phyloP scores from a whole-genome alignment of 805 yeast species.

The Zygosaccharomyces kombuchaensis region DNA sequence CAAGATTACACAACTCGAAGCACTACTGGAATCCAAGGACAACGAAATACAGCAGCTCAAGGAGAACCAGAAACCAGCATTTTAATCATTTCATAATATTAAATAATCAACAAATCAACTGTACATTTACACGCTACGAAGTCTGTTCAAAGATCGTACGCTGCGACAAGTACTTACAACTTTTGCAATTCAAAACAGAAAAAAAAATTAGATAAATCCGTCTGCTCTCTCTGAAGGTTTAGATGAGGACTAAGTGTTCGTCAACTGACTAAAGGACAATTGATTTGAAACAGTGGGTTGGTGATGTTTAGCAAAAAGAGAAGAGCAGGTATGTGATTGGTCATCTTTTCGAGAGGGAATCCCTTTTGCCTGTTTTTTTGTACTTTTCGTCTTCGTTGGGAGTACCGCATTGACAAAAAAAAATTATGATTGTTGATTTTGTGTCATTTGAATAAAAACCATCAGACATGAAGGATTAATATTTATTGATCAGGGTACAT shows the following conservation, averaged over 20 bases:
- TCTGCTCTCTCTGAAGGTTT: neutral
- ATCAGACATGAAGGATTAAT: neutral
- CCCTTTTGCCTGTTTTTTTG: neutral
- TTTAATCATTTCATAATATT: constrained; percentile 30
- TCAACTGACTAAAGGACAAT: constrained; percentile 36
- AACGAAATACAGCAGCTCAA: constrained; percentile 43
- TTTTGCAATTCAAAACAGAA: neutral
- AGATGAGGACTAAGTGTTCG: too few species aligned
- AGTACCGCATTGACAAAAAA: neutral
- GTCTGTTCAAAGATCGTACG: neutral
- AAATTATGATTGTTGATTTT: neutral
- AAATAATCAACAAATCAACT: neutral
- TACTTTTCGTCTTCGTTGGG: neutral
- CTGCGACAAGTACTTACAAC: neutral
- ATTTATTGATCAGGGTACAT: neutral
- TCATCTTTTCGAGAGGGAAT: neutral
- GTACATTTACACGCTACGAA: neutral
- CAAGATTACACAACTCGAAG: constrained; percentile 50
- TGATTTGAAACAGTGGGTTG: neutral
- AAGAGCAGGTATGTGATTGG: constrained; percentile 18
- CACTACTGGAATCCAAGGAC: constrained; percentile 45
- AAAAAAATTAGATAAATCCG: neutral
- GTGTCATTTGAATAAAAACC: neutral
- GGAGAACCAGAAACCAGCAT: constrained; percentile 13
- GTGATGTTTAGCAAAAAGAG: constrained; percentile 16